These are phyloP conservation scores for Boletellus deceptivus DNA, from an alignment of 1,284 basidiomycete genomes.

Conservation along the genomic window DNA sequence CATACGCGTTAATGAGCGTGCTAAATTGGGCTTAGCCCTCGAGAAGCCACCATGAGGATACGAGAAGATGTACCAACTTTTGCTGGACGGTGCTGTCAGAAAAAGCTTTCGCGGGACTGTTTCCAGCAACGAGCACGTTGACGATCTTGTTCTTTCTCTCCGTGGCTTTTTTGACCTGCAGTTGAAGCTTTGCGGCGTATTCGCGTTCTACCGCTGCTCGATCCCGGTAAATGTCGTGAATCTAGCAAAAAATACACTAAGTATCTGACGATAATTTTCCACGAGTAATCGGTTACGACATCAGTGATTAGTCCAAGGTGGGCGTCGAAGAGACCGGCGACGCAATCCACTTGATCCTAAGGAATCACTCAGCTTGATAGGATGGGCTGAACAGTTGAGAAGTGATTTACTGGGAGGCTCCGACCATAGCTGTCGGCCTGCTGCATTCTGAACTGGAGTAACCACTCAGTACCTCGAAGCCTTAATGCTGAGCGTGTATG, in stretches of 20 bases:
- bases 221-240: slow-evolving; percentile 69
- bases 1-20: slow-evolving; percentile 66
- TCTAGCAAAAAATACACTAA: slow-evolving; percentile 38
- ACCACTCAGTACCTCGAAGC: no score
- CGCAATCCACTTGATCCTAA: slow-evolving; percentile 59
- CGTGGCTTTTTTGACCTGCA: slow-evolving; percentile 59
- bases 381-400: neutral
- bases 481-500: no score
- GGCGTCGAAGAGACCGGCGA: slow-evolving; percentile 53
- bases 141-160: slow-evolving; percentile 69
- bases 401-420: slow-evolving; percentile 45
- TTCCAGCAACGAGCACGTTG: slow-evolving; percentile 56
- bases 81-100: slow-evolving; percentile 50
- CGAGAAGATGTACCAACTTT: slow-evolving; percentile 44
- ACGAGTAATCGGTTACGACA: slow-evolving; percentile 36
- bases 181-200: slow-evolving; percentile 67
- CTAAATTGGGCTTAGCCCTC: slow-evolving; percentile 37
- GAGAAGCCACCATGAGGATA: slow-evolving; percentile 11
- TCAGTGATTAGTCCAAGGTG: slow-evolving; percentile 64
- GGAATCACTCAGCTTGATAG: slow-evolving; percentile 13
- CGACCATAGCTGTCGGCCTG: slow-evolving; percentile 43
- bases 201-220: slow-evolving; percentile 69
- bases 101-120: slow-evolving; percentile 64
- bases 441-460: slow-evolving; percentile 18
- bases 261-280: slow-evolving; percentile 1